phyloP scores from a whole-genome alignment of 139 green algal species.

The Trebouxia sp. region DNA sequence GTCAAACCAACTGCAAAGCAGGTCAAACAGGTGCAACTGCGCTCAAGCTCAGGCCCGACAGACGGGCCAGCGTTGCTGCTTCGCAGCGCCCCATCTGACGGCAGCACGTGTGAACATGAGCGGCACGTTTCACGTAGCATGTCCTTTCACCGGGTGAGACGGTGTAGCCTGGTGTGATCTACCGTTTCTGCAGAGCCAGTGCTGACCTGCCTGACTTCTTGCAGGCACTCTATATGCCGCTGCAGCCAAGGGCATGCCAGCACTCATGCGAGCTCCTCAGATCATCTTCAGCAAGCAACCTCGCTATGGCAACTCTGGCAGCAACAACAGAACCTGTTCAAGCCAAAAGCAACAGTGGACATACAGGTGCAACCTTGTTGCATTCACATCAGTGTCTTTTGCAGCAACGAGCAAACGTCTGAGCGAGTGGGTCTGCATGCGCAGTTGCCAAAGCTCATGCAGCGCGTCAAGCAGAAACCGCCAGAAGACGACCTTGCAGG shows the following conservation, averaged over 20 bases:
- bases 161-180: no score
- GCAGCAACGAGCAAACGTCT: no score
- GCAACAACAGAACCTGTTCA: slow-evolving; percentile 17
- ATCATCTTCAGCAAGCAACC: background rate
- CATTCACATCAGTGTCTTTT: no score
- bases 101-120: background rate
- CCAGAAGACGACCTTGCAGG: slow-evolving; percentile 11
- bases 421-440: background rate
- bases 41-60: no score
- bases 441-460: slow-evolving; percentile 22
- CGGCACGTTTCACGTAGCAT: background rate
- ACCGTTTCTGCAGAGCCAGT: no score
- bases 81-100: background rate
- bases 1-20: no score
- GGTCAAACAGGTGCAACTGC: no score
- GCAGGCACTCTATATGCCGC: background rate
- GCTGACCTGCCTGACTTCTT: no score
- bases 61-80: no score
- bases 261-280: background rate
- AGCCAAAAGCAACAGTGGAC: slow-evolving; percentile 10
- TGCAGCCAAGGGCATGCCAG: background rate
- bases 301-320: slow-evolving; percentile 6
- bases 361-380: background rate
- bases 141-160: slow-evolving; percentile 3
- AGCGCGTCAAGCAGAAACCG: background rate